Evolutionary conservation across 75 land plant species (phyloP).

Genomic region (Picea sitchensis): DNA sequence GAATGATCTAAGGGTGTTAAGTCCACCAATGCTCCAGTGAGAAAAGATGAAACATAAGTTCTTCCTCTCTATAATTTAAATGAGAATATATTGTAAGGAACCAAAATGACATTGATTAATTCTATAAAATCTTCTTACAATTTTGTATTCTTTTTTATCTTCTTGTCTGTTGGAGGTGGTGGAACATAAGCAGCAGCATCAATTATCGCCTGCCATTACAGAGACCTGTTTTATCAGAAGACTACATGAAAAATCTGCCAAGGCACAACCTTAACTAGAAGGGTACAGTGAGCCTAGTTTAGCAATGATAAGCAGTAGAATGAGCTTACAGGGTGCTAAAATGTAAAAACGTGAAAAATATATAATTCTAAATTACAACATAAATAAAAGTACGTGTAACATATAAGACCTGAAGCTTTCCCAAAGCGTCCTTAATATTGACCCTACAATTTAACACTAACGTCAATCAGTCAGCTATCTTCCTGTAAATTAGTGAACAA

Average conservation of each 20-base stretch:
- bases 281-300: background rate
- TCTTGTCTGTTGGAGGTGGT: constrained; percentile 94
- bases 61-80: background rate
- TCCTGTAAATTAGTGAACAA: background rate
- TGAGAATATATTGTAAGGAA: background rate
- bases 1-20: background rate
- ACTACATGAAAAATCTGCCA: background rate
- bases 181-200: constrained; percentile 98
- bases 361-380: background rate
- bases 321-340: background rate
- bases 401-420: constrained; percentile 69
- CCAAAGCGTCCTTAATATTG: constrained; percentile 90
- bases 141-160: constrained; percentile 74
- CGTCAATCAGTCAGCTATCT: background rate
- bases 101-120: background rate
- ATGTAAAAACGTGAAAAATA: background rate
- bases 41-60: background rate
- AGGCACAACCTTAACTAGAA: background rate
- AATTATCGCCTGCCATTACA: constrained; percentile 63
- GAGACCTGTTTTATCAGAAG: background rate
- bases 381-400: background rate
- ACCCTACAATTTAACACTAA: constrained; percentile 55
- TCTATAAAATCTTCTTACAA: constrained; percentile 42
- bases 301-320: background rate
- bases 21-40: background rate